A percentile compares a stretch with the other conserved stretches of the same genome.
These are phyloP conservation scores for Leishmania tarentolae DNA, from an alignment of 208 protist genomes.

Conservation along the genomic window DNA sequence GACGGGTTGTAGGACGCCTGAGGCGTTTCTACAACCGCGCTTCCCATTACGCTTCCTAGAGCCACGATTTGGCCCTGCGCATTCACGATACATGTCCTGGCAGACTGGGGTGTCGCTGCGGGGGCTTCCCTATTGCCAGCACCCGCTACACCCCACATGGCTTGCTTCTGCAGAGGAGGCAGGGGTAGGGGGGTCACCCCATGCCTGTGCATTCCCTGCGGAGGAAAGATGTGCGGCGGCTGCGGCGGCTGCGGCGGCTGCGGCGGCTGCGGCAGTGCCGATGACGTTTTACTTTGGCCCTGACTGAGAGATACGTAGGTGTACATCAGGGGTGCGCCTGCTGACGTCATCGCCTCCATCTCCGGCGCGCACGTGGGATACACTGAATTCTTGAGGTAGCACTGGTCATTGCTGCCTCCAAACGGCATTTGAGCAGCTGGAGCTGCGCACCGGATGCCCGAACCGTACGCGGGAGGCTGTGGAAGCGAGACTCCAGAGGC, in stretches of 20 bases:
- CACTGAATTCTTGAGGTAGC: not conserved
- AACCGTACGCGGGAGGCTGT: not conserved
- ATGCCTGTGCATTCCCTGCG: not conserved
- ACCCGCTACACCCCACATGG: not conserved
- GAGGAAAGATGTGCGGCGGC: not conserved
- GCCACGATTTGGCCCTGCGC: conserved; percentile 19
- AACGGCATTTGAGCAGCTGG: not conserved
- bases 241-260: too few species aligned
- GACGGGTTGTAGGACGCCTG: not conserved
- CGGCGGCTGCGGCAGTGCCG: not conserved
- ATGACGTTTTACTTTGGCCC: not conserved
- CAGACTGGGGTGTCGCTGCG: not conserved
- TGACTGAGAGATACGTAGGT: not conserved
- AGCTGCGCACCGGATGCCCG: not conserved
- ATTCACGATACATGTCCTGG: conserved; percentile 19
- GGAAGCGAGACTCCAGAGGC: not conserved
- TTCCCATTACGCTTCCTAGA: not conserved
- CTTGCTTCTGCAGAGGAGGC: not conserved
- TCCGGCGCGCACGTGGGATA: not conserved
- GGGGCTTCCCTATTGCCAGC: not conserved
- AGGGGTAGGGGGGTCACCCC: not conserved
- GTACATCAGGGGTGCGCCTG: conserved; percentile 6
- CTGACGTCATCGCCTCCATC: not conserved
- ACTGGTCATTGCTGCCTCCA: not conserved
- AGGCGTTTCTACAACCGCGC: not conserved